Conservation (phyloP, 129 eudicot genomes). For the Tanacetum coccineum region DNA sequence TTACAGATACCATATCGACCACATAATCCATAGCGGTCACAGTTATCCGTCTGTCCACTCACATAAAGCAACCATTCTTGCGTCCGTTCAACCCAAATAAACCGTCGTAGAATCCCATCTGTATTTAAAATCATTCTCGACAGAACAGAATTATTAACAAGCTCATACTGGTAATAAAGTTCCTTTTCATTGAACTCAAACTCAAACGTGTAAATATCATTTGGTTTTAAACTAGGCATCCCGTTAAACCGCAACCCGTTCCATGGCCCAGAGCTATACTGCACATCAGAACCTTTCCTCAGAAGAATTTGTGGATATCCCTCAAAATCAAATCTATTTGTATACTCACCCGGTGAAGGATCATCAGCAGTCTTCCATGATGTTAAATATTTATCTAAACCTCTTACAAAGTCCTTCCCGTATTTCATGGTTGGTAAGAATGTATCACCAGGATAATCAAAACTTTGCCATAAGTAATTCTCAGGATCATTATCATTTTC, state of each 20-base stretch:
- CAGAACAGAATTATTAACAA: conserved; percentile 10
- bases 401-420: conserved; percentile 32
- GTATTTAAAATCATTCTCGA: conserved; percentile 29
- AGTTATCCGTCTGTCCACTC: conserved; percentile 25
- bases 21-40: conserved; percentile 36
- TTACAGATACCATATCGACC: conserved; percentile 35
- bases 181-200: conserved; percentile 24
- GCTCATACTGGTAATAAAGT: conserved; percentile 33
- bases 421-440: conserved; percentile 50
- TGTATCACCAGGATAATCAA: conserved; percentile 54
- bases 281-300: conserved; percentile 25
- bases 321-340: conserved; percentile 34
- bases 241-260: conserved; percentile 50
- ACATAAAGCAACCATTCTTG: conserved; percentile 21
- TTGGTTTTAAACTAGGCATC: conserved; percentile 24
- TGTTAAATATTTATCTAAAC: conserved; percentile 30
- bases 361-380: conserved; percentile 52
- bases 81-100: conserved; percentile 19
- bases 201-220: conserved; percentile 22
- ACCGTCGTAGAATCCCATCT: conserved; percentile 29
- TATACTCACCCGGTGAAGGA: conserved; percentile 52
- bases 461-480: conserved; percentile 62
- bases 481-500: background rate
- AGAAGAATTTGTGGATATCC: conserved; percentile 51
- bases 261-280: conserved; percentile 51